Evolutionary conservation across 2,329 filamentous ascomycete species (phyloP).

Genomic region (Aphanoascus verrucosus): DNA sequence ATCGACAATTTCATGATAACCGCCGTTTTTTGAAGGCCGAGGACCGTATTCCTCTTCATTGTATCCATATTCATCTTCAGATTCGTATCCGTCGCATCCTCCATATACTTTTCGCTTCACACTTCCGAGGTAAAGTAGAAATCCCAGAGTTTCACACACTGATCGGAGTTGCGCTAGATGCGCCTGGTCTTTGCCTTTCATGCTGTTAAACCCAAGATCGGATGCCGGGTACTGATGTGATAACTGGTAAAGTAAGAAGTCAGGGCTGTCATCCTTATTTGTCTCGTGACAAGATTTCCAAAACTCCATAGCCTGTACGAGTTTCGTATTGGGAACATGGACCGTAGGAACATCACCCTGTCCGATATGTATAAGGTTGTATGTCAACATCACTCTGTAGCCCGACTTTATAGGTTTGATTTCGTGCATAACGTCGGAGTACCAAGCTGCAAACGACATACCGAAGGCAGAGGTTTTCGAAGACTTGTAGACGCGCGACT

Average conservation of each 20-base stretch:
- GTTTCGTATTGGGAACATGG: neutral
- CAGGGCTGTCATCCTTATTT: slow-evolving; percentile 4
- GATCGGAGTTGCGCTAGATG: slow-evolving; percentile 15
- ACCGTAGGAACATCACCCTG: neutral
- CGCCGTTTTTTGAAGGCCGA: too few species aligned
- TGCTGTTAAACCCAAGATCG: slow-evolving; percentile 16
- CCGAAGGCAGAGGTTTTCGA: slow-evolving; percentile 22
- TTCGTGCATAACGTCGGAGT: slow-evolving; percentile 45
- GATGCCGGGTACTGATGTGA: slow-evolving; percentile 21
- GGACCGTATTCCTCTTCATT: too few species aligned
- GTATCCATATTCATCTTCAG: too few species aligned
- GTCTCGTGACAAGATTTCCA: slow-evolving; percentile 7
- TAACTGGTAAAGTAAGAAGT: slow-evolving; percentile 18
- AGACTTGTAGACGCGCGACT: slow-evolving; percentile 27
- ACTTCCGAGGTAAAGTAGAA: slow-evolving; percentile 20
- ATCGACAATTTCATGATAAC: slow-evolving; percentile 6
- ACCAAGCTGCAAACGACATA: slow-evolving; percentile 31
- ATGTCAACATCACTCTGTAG: slow-evolving; percentile 43
- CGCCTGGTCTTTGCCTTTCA: slow-evolving; percentile 20
- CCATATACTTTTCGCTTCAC: slow-evolving; percentile 17
- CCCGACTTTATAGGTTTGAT: slow-evolving; percentile 40
- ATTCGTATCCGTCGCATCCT: slow-evolving; percentile 14
- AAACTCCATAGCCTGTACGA: slow-evolving; percentile 4
- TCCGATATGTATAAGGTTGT: slow-evolving; percentile 39
- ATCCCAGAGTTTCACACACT: slow-evolving; percentile 17